Base-by-base conservation (phyloP, 148 eudicot genomes). In the Fagopyrum tataricum region DNA sequence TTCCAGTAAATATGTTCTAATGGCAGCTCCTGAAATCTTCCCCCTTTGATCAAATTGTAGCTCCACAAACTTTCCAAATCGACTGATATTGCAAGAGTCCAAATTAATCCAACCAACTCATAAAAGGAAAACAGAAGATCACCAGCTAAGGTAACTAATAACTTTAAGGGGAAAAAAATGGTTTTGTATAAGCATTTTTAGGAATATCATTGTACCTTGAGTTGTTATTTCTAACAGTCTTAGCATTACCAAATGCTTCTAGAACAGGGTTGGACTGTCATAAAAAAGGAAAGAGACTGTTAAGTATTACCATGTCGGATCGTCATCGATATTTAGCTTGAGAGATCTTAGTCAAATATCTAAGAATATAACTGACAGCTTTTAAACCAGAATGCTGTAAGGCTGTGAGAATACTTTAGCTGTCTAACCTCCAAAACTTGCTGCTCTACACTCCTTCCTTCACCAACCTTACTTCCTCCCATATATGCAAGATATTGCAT, bases 161-260 rank as follows among this genome's bases (percentile, higher is more conserved):
- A 31, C 2, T 31, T 31, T 24, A 31, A 64, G 20, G 4, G n/a
- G 1, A 51, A 51, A 17, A 51, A 18, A 14, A 47, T 2, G 51
- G 51, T 47, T 9, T 47, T 9, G 49, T n/a, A 31, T 31, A 31
- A 31, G 2, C 37, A 31, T 31, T 31, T 31, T 31, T 31, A 31
- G 2, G 20, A 64, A 39, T 64, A 39, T 64, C 18, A 64, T 8
- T 31, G 42, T 76, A 88, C 92, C 96, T 89, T 81, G 94, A 89
- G 74, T 89, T 89, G 74, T 87, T 89, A 78, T 89, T 89, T 79
- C 91, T 84, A 74, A 87, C 82, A 56, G 94, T 89, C 84, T 89
- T 89, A 59, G 94, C 94, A 87, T 89, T 89, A 37, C 94, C 94
- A 78, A 89, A 89, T 81, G 89, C 94, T 85, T 89, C 91, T 76